phyloP scores from a whole-genome alignment of 2,329 filamentous ascomycete species.

The Zalaria obscura region DNA sequence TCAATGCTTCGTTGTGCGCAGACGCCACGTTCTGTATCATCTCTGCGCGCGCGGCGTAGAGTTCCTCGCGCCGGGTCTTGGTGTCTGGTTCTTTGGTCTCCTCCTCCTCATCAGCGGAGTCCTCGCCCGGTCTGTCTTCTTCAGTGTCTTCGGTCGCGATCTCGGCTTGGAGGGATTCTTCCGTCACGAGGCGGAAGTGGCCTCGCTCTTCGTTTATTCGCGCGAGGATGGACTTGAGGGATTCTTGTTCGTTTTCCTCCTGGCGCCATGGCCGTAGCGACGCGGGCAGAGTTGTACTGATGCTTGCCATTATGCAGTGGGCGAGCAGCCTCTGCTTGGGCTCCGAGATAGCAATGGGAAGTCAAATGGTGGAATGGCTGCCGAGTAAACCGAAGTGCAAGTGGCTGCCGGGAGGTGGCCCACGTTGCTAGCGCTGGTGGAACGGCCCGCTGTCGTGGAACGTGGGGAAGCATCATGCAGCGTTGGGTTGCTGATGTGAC shows the following conservation, averaged over 20 bases:
- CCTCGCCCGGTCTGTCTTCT: slow-evolving; percentile 13
- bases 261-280: slow-evolving; percentile 47
- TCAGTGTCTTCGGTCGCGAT: slow-evolving; percentile 39
- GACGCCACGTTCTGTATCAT: slow-evolving; percentile 30
- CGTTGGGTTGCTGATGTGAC: no score
- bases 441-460: no score
- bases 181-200: slow-evolving; percentile 67
- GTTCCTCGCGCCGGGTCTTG: slow-evolving; percentile 23
- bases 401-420: no score
- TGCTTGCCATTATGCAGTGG: neutral
- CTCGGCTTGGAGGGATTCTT: slow-evolving; percentile 56
- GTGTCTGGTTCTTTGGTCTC: slow-evolving; percentile 10
- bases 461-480: no score
- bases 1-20: slow-evolving; percentile 46
- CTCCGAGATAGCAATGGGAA: no score
- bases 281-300: slow-evolving; percentile 4
- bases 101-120: slow-evolving; percentile 13
- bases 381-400: no score
- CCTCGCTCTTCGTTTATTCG: slow-evolving; percentile 69
- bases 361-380: no score
- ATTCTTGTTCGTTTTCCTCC: slow-evolving; percentile 39
- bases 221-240: slow-evolving; percentile 59
- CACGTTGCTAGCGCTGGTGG: no score
- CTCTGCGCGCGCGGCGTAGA: slow-evolving; percentile 23
- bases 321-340: neutral